These are phyloP conservation scores for Lactarius pseudohatsudake DNA, from an alignment of 768 basidiomycete genomes.

Conservation along the genomic window DNA sequence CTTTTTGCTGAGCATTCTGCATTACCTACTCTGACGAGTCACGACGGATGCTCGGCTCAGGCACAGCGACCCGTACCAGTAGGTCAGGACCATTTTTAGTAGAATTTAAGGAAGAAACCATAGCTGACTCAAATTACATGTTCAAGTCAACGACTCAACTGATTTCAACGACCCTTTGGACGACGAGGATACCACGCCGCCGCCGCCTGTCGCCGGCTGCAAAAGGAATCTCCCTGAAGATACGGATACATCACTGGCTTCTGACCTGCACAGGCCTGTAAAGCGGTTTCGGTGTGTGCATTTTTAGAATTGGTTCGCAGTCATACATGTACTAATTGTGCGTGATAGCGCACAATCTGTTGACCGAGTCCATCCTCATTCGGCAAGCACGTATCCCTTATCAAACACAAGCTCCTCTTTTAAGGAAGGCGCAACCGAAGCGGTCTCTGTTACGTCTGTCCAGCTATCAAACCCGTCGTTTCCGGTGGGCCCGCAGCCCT, in stretches of 20 bases:
- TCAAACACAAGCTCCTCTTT: neutral
- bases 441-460: neutral
- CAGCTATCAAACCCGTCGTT: neutral
- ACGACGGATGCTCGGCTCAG: neutral
- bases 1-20: conserved; percentile 34
- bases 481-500: neutral
- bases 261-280: neutral
- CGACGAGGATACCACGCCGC: conserved; percentile 15
- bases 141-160: neutral
- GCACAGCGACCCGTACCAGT: neutral
- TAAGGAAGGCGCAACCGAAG: neutral
- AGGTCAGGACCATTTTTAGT: neutral
- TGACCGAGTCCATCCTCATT: neutral
- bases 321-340: neutral
- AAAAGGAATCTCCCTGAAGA: conserved; percentile 16
- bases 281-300: conserved; percentile 15
- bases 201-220: conserved; percentile 20
- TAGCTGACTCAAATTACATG: neutral
- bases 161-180: neutral
- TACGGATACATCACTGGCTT: neutral
- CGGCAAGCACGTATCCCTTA: neutral
- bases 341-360: neutral
- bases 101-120: neutral
- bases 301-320: neutral
- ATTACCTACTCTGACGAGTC: neutral